These are phyloP conservation scores for Aspergillus fructus DNA, from an alignment of 2,329 filamentous ascomycete genomes.

Conservation along the genomic window DNA sequence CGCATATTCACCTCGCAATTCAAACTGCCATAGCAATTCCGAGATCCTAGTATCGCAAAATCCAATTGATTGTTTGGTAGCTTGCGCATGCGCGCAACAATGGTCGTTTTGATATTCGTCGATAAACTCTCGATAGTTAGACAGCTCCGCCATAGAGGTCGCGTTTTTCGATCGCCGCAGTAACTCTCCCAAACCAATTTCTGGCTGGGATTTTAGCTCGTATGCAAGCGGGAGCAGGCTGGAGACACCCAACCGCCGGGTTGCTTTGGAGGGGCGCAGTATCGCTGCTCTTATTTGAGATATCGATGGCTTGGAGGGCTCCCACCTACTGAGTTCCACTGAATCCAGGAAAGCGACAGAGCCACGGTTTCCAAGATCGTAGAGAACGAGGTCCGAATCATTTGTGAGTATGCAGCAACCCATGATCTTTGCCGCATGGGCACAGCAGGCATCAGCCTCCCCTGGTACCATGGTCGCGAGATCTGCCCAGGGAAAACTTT, in stretches of 20 bases:
- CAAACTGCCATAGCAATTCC: constrained; percentile 51
- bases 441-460: constrained; percentile 83
- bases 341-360: constrained; percentile 69
- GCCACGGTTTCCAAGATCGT: constrained; percentile 64
- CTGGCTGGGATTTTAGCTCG: constrained; percentile 35
- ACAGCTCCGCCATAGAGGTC: constrained; percentile 13
- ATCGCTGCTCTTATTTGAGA: constrained; percentile 30
- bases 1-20: constrained; percentile 20
- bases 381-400: constrained; percentile 83
- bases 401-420: constrained; percentile 68
- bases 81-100: constrained; percentile 9
- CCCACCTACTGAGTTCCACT: constrained; percentile 44
- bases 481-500: constrained; percentile 33
- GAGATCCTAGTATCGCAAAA: constrained; percentile 51
- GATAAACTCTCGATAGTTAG: constrained; percentile 31
- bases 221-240: constrained; percentile 41
- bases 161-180: constrained; percentile 31
- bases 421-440: constrained; percentile 56
- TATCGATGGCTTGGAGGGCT: constrained; percentile 13
- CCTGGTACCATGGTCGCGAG: constrained; percentile 66
- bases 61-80: constrained; percentile 10
- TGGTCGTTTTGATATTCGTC: constrained; percentile 35
- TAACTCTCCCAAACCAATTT: constrained; percentile 29
- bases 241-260: constrained; percentile 32
- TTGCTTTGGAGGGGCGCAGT: constrained; percentile 39